A percentile compares a stretch with the other conserved stretches of the same genome.
These are phyloP conservation scores for Helotiales sp. DNA, from an alignment of 2,329 filamentous ascomycete genomes.

Conservation along the genomic window DNA sequence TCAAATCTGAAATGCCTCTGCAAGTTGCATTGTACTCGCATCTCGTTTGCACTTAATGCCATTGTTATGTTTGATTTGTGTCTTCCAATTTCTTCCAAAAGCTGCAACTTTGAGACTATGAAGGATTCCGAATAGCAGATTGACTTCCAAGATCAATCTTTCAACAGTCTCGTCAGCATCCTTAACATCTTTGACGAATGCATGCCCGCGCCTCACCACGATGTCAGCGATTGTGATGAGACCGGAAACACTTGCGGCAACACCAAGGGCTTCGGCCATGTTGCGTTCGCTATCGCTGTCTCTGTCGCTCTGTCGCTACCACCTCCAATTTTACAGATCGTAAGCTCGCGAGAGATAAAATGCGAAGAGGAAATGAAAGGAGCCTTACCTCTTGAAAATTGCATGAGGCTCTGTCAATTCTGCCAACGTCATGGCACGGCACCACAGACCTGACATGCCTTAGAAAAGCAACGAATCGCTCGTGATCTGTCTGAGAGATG, in stretches of 20 bases:
- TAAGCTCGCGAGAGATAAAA: too few species aligned
- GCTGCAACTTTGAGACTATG: constrained; percentile 15
- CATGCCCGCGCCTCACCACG: constrained; percentile 12
- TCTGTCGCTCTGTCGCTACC: too few species aligned
- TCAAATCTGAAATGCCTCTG: background rate
- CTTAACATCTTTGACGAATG: constrained; percentile 17
- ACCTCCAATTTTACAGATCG: too few species aligned
- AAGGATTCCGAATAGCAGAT: constrained; percentile 15
- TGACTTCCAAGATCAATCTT: constrained; percentile 6
- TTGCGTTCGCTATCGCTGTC: background rate
- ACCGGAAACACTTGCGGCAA: constrained; percentile 24
- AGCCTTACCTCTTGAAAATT: background rate
- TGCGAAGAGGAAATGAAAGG: background rate
- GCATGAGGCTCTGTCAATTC: background rate
- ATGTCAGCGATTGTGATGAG: constrained; percentile 20
- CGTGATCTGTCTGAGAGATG: background rate
- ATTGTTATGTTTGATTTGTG: constrained; percentile 29
- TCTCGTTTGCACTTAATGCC: constrained; percentile 12
- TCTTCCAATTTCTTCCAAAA: constrained; percentile 23
- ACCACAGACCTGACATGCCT: background rate
- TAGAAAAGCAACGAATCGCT: background rate
- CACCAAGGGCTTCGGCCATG: background rate
- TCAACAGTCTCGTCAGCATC: constrained; percentile 15
- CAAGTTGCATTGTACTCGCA: background rate
- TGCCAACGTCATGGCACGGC: background rate